Percentiles rank a stretch among this genome's conserved stretches.
Evolutionary conservation across 2,329 filamentous ascomycete genomes (phyloP).

Genomic region (Xylariaceae sp.): DNA sequence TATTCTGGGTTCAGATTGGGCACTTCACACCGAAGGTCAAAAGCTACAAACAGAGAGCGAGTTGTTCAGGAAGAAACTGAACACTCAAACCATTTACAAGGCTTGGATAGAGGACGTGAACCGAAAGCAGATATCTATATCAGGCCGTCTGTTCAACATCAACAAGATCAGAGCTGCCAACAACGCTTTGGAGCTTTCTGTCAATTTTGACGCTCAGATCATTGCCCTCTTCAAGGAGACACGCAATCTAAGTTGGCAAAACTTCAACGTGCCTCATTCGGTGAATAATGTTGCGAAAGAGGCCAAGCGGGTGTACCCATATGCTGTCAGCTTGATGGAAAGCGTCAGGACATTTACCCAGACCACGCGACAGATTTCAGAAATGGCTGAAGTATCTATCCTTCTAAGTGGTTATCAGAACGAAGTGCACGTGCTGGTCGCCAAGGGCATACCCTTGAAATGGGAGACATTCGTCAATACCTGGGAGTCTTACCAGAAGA

Average conservation of each 20-base stretch:
- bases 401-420: slow-evolving; percentile 89
- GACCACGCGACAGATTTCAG: slow-evolving; percentile 75
- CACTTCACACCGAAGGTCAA: slow-evolving; percentile 88
- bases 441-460: slow-evolving; percentile 81
- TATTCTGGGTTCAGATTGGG: slow-evolving; percentile 92
- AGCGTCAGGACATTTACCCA: slow-evolving; percentile 92
- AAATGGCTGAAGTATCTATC: slow-evolving; percentile 83
- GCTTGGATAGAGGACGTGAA: slow-evolving; percentile 92
- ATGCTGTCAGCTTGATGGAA: slow-evolving; percentile 97
- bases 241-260: slow-evolving; percentile 90
- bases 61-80: slow-evolving; percentile 92
- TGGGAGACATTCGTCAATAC: slow-evolving; percentile 99
- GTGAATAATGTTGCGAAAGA: slow-evolving; percentile 97
- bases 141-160: slow-evolving; percentile 88
- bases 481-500: slow-evolving; percentile 79
- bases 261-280: slow-evolving; percentile 87
- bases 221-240: slow-evolving; percentile 99
- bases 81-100: slow-evolving; percentile 90
- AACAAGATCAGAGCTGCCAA: slow-evolving; percentile 84
- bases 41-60: slow-evolving; percentile 89
- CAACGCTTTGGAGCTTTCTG: slow-evolving; percentile 78
- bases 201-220: slow-evolving; percentile 97
- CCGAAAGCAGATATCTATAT: slow-evolving; percentile 83
- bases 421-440: slow-evolving; percentile 77
- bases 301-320: slow-evolving; percentile 97